A percentile compares a stretch with the other conserved stretches of the same genome.
Conservation (phyloP, 73 alveolate genomes). For the Loxodes magnus region DNA sequence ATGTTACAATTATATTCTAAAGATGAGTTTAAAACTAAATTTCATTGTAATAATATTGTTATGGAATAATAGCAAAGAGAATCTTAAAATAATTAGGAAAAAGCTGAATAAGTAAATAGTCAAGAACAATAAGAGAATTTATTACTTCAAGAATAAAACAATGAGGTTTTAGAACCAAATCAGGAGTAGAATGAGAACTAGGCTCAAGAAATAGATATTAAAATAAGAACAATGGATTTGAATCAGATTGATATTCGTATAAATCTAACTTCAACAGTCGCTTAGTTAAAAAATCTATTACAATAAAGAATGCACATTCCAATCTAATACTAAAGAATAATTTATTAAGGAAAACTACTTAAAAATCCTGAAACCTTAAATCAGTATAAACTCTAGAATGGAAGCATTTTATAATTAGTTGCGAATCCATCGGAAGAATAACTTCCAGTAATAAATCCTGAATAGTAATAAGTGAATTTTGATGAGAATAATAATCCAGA, state of each 20-base stretch:
- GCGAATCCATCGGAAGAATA: constrained; percentile 41
- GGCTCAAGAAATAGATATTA: no score
- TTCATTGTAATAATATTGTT: no score
- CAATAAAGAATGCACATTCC: constrained; percentile 49
- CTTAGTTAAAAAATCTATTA: constrained; percentile 31
- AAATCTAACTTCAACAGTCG: constrained; percentile 5
- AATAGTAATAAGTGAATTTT: not conserved
- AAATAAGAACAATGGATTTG: not conserved
- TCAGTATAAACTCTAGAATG: constrained; percentile 50
- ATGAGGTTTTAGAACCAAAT: no score
- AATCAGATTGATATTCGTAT: constrained; percentile 16
- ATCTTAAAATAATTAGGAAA: no score
- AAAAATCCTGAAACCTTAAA: constrained; percentile 51
- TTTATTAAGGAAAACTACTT: constrained; percentile 67
- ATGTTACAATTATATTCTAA: no score
- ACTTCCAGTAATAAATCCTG: constrained; percentile 21
- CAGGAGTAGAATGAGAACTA: no score
- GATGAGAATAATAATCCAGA: constrained; percentile 4
- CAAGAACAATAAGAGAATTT: no score
- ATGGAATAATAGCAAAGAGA: no score
- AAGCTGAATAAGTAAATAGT: no score
- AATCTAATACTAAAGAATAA: constrained; percentile 53
- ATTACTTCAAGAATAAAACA: no score
- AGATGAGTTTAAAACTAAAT: no score
- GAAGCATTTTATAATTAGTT: constrained; percentile 57